Evolutionary conservation across 805 yeast species (phyloP), one percentile per base, ranked within the genome.

Genomic region (Starmerella asiatica): DNA sequence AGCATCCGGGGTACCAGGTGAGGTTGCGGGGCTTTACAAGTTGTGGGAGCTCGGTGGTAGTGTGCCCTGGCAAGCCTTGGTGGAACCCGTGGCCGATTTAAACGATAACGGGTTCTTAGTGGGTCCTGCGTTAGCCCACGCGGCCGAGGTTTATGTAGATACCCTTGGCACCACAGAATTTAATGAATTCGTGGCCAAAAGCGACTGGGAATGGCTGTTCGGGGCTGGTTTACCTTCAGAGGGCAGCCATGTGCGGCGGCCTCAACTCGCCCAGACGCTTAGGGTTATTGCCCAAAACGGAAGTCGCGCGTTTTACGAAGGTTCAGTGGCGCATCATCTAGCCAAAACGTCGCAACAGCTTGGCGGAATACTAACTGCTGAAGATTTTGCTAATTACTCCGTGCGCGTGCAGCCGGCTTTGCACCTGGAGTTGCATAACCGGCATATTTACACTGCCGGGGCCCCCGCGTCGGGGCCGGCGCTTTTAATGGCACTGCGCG

Each of bases 1-100:
- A n/a, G 83, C 95, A 0, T 74, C 76, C 8, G 97, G 75, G 1
- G 73, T 80, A 16, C 98, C 98, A 0, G 98, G 98, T 9, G 97
- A 88, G 56, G 52, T 88, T 35, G 76, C 75, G 43, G 98, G 96
- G 0, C 62, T 85, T n/a, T 73, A 79, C 51, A 70, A 66, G 32
- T 61, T 88, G 29, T 73, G 61, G 57, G 48, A 58, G 23, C 46
- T 57, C 12, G 88, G 76, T 52, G 93, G 93, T 0, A 65, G 64
- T 3, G 56, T 82, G 7, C 51, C 68, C 2, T 88, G 97, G 96
- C 55, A 55, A 19, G 75, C 82, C 17, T 63, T 88, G 42, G 58
- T 88, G 7, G 65, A 68, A 48, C 96, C 96, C 0, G 91, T 86
- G 1, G 73, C 76, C 1, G 67, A 75, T 4, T 53, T 79, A 39